Evolutionary conservation across 2,329 filamentous ascomycete species (phyloP).

Genomic region (Aspergillus udagawae): DNA sequence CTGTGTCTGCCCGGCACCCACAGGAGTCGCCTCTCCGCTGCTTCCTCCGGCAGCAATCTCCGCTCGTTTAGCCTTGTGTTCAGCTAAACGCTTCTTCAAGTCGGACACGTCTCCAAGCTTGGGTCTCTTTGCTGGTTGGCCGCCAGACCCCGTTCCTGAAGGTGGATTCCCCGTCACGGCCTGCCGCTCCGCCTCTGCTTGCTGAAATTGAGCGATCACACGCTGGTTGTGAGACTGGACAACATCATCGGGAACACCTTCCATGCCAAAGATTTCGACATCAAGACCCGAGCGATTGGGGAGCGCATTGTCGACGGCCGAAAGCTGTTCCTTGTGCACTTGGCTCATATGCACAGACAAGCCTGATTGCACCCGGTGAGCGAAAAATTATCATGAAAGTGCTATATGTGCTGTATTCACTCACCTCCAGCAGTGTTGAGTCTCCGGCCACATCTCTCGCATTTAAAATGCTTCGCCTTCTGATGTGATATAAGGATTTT

Average conservation of each 20-base stretch:
- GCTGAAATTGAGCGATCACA: slow-evolving; percentile 80
- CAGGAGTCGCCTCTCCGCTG: slow-evolving; percentile 57
- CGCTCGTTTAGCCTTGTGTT: slow-evolving; percentile 65
- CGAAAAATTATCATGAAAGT: background rate
- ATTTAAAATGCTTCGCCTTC: slow-evolving; percentile 99
- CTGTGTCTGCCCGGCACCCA: slow-evolving; percentile 45
- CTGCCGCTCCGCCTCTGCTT: slow-evolving; percentile 76
- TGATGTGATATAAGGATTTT: slow-evolving; percentile 97
- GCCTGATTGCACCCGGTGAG: slow-evolving; percentile 50
- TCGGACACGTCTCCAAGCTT: slow-evolving; percentile 73
- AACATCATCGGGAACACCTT: slow-evolving; percentile 86
- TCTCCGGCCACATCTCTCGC: slow-evolving; percentile 80
- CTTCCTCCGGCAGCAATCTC: slow-evolving; percentile 55
- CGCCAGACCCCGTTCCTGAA: slow-evolving; percentile 52
- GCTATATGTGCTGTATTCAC: slow-evolving; percentile 23
- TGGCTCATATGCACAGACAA: slow-evolving; percentile 97
- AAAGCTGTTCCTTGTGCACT: slow-evolving; percentile 91
- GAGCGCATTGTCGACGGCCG: slow-evolving; percentile 85
- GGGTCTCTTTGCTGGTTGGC: slow-evolving; percentile 55
- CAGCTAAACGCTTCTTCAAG: slow-evolving; percentile 73
- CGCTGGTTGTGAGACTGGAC: slow-evolving; percentile 79
- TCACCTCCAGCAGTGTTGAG: slow-evolving; percentile 92
- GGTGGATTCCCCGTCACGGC: slow-evolving; percentile 79
- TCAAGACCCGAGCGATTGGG: slow-evolving; percentile 80
- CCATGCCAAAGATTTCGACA: slow-evolving; percentile 97